These are phyloP conservation scores for Lasiodiplodia sp. DNA, from an alignment of 2,329 filamentous ascomycete genomes.

Conservation along the genomic window DNA sequence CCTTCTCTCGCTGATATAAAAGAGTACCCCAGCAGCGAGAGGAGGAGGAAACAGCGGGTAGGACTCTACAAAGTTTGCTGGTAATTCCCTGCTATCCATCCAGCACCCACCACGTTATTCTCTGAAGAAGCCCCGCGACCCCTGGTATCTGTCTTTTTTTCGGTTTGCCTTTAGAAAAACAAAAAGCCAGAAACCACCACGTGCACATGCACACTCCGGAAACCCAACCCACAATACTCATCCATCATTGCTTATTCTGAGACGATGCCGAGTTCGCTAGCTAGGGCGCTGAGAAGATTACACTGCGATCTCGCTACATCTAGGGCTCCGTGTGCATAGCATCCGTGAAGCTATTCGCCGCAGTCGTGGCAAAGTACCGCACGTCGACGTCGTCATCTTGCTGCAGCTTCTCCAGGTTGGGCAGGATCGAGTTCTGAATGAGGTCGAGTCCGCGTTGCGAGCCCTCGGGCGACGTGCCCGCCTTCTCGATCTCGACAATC, in stretches of 20 bases:
- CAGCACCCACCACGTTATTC: conserved; percentile 9
- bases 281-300: conserved; percentile 16
- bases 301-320: neutral
- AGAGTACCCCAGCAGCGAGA: conserved; percentile 15
- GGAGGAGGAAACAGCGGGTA: neutral
- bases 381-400: conserved; percentile 98
- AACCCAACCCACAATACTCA: conserved; percentile 6
- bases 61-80: conserved; percentile 26
- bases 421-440: conserved; percentile 85
- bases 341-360: conserved; percentile 63
- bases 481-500: conserved; percentile 83
- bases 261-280: conserved; percentile 21
- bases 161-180: conserved; percentile 16
- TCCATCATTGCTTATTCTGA: conserved; percentile 22
- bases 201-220: conserved; percentile 9
- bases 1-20: conserved; percentile 10
- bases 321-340: conserved; percentile 50
- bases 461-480: conserved; percentile 65
- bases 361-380: conserved; percentile 94
- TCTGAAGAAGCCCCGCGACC: conserved; percentile 2
- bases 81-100: conserved; percentile 14
- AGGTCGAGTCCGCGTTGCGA: conserved; percentile 78
- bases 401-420: conserved; percentile 92
- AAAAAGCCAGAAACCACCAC: conserved; percentile 24
- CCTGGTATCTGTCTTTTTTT: conserved; percentile 27